Evolutionary conservation across 805 yeast species (phyloP).

Genomic region (Komagataella populi): DNA sequence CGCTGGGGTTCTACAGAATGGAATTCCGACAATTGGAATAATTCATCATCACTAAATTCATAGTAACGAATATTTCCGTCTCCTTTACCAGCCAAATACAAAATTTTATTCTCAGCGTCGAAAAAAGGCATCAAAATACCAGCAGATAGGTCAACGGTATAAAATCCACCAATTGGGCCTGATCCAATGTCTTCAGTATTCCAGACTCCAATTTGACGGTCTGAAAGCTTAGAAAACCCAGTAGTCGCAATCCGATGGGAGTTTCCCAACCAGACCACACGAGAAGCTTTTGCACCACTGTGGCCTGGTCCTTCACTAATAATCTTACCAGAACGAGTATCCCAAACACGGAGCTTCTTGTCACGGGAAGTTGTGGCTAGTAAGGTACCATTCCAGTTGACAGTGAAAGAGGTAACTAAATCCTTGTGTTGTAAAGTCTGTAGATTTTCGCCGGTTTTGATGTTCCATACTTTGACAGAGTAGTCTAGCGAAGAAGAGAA

Average conservation of each 20-base stretch:
- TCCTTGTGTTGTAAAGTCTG: conserved; percentile 78
- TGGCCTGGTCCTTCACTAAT: conserved; percentile 83
- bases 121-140: conserved; percentile 89
- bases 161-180: conserved; percentile 87
- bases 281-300: conserved; percentile 80
- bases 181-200: conserved; percentile 55
- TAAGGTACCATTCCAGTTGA: conserved; percentile 79
- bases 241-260: conserved; percentile 80
- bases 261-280: conserved; percentile 86
- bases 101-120: conserved; percentile 67
- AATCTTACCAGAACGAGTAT: conserved; percentile 60
- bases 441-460: conserved; percentile 57
- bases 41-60: conserved; percentile 76
- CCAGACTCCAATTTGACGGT: conserved; percentile 95
- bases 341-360: conserved; percentile 85
- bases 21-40: conserved; percentile 78
- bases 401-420: conserved; percentile 83
- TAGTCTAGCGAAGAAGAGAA: conserved; percentile 89
- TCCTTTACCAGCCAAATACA: conserved; percentile 93
- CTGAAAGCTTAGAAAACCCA: conserved; percentile 85
- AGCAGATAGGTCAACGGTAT: conserved; percentile 76
- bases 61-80: conserved; percentile 94
- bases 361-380: conserved; percentile 88
- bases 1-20: conserved; percentile 89
- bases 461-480: conserved; percentile 84